Evolutionary conservation across 106 monocot species (phyloP).

Genomic region (Apostasia ramifera): DNA sequence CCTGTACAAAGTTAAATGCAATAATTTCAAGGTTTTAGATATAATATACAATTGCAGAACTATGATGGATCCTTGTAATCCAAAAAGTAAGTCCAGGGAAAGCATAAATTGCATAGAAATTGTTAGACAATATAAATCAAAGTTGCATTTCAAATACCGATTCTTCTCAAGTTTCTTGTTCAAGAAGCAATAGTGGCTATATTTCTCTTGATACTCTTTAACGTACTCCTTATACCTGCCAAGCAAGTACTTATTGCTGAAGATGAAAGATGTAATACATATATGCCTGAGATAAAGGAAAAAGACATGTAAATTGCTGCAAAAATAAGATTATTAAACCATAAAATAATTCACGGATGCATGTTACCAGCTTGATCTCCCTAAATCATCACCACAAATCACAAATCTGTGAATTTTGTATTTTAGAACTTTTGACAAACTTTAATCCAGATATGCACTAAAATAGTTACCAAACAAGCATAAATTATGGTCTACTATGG

Average conservation of each 20-base stretch:
- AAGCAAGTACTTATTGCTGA: neutral
- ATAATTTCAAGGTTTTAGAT: neutral
- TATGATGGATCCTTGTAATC: neutral
- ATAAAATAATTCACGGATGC: too few relatives aligned
- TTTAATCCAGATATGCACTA: too few relatives aligned
- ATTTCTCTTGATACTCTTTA: conserved; percentile 82
- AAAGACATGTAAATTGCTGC: too few relatives aligned
- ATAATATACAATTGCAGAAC: neutral
- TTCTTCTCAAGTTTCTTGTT: conserved; percentile 68
- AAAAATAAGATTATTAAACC: too few relatives aligned
- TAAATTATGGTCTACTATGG: too few relatives aligned
- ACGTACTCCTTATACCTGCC: conserved; percentile 79
- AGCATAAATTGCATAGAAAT: neutral
- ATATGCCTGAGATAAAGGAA: too few relatives aligned
- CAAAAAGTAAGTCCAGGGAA: neutral
- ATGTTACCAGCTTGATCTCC: too few relatives aligned
- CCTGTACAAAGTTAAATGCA: conserved; percentile 26
- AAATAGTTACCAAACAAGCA: too few relatives aligned
- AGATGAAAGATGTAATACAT: neutral
- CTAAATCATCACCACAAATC: too few relatives aligned
- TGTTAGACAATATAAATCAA: neutral
- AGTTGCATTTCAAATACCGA: conserved; percentile 23
- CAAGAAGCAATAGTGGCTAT: conserved; percentile 55
- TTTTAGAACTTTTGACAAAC: too few relatives aligned
- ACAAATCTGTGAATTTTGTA: too few relatives aligned